A percentile compares a stretch with the other conserved stretches of the same genome.
These are phyloP conservation scores for Russula sp. DNA, from an alignment of 768 basidiomycete genomes.

Conservation along the genomic window DNA sequence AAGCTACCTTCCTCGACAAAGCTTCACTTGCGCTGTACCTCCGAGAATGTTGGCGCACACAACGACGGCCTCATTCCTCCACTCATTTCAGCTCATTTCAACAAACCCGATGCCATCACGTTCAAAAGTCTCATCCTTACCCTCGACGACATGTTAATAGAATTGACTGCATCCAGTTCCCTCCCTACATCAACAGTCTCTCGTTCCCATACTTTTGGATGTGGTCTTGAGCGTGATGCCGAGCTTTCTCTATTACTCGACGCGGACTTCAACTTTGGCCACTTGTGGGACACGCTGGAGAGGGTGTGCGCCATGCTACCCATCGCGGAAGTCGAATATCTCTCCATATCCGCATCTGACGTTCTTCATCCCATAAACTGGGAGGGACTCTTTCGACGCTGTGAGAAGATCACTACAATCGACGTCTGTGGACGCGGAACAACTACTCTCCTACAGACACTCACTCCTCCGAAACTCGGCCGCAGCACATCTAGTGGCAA, in stretches of 20 bases:
- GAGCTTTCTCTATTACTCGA: constrained; percentile 1
- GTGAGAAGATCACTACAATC: background rate
- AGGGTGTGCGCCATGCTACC: background rate
- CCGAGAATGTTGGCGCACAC: background rate
- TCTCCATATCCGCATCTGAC: background rate
- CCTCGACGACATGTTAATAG: background rate
- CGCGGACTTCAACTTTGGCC: background rate
- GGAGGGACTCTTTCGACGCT: background rate
- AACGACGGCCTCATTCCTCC: background rate
- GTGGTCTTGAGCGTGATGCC: background rate
- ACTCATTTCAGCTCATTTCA: background rate
- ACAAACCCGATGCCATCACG: background rate
- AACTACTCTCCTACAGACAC: background rate
- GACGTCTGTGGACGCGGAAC: background rate
- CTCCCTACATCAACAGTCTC: background rate
- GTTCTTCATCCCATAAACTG: background rate
- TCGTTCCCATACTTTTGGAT: background rate
- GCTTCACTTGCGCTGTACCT: background rate
- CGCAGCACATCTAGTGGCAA: background rate
- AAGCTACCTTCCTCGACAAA: background rate
- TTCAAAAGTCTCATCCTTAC: background rate
- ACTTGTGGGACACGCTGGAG: background rate
- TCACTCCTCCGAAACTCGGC: background rate
- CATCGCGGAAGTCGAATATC: background rate
- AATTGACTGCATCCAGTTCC: background rate